Percentiles rank a stretch among this genome's conserved stretches.
Conservation (phyloP, 2,329 filamentous ascomycete genomes). For the Penicillium sp. region DNA sequence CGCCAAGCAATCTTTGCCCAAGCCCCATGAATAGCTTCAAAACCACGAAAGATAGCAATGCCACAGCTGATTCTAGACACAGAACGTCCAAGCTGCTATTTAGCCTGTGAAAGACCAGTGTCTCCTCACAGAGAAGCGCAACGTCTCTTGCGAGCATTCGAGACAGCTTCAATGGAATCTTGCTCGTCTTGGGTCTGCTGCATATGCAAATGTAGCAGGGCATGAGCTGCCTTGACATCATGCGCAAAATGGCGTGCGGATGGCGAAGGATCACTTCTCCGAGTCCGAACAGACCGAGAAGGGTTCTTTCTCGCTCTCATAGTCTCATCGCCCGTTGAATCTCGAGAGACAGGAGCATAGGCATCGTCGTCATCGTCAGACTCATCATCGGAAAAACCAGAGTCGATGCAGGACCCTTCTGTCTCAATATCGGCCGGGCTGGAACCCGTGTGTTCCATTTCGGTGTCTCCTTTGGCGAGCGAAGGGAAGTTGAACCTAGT, state of each 20-base stretch:
- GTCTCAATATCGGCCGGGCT: slow-evolving; percentile 1
- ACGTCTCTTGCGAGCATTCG: slow-evolving; percentile 10
- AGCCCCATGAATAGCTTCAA: not conserved
- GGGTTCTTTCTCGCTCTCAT: slow-evolving; percentile 6
- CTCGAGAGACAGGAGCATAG: slow-evolving; percentile 1
- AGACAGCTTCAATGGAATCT: not conserved
- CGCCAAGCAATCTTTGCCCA: slow-evolving; percentile 7
- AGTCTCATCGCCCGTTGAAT: not conserved
- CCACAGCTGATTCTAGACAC: not conserved
- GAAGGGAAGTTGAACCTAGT: slow-evolving; percentile 13
- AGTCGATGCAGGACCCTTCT: not conserved
- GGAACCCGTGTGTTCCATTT: not conserved
- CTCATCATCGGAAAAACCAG: slow-evolving; percentile 13
- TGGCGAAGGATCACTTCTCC: not conserved
- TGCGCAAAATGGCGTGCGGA: slow-evolving; percentile 22
- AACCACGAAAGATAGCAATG: not conserved
- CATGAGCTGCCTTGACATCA: slow-evolving; percentile 39
- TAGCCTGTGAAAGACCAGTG: not conserved
- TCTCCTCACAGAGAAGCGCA: slow-evolving; percentile 15
- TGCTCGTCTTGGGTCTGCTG: slow-evolving; percentile 22
- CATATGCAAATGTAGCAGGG: slow-evolving; percentile 36
- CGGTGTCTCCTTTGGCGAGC: slow-evolving; percentile 5
- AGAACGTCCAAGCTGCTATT: not conserved
- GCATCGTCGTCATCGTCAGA: slow-evolving; percentile 19
- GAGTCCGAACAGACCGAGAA: slow-evolving; percentile 4